These are phyloP conservation scores for Akanthomyces uredinophilus DNA, from an alignment of 2,329 filamentous ascomycete genomes.

Conservation along the genomic window DNA sequence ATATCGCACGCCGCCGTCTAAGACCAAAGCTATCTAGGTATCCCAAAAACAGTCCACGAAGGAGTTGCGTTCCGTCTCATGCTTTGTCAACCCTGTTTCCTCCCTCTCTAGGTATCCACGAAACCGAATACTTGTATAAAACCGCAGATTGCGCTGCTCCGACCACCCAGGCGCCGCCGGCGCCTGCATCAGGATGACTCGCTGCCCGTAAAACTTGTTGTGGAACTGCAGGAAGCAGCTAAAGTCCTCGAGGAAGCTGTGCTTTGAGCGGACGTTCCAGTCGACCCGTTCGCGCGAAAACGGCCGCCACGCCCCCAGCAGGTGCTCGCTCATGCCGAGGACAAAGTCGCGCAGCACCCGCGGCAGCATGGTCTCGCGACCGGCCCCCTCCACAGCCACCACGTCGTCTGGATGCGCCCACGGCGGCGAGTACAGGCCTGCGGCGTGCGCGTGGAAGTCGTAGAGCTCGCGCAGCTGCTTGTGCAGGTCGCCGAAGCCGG, in stretches of 20 bases:
- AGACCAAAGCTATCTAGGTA: not conserved
- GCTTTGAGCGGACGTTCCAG: not conserved
- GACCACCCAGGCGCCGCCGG: not conserved
- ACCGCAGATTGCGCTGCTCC: not conserved
- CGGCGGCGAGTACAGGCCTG: not conserved
- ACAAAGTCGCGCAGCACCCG: constrained; percentile 6
- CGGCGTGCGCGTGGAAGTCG: not conserved
- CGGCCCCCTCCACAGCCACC: not conserved
- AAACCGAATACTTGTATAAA: not conserved
- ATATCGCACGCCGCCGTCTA: too few relatives aligned
- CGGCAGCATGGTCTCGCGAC: not conserved
- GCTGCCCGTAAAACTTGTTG: not conserved
- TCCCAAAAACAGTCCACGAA: constrained; percentile 5
- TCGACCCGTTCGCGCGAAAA: not conserved
- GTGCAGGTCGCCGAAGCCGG: constrained; percentile 8
- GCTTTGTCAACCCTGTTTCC: not conserved
- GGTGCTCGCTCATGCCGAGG: not conserved
- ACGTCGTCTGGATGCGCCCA: not conserved
- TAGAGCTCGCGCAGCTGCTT: constrained; percentile 11
- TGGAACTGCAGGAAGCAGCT: constrained; percentile 3
- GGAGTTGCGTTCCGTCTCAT: not conserved
- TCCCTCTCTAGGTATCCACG: not conserved
- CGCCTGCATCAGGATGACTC: constrained; percentile 5
- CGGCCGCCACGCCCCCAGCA: constrained; percentile 1
- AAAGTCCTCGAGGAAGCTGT: constrained; percentile 10